Evolutionary conservation across 1,284 basidiomycete species (phyloP).

Genomic region (Inonotus obliquus): DNA sequence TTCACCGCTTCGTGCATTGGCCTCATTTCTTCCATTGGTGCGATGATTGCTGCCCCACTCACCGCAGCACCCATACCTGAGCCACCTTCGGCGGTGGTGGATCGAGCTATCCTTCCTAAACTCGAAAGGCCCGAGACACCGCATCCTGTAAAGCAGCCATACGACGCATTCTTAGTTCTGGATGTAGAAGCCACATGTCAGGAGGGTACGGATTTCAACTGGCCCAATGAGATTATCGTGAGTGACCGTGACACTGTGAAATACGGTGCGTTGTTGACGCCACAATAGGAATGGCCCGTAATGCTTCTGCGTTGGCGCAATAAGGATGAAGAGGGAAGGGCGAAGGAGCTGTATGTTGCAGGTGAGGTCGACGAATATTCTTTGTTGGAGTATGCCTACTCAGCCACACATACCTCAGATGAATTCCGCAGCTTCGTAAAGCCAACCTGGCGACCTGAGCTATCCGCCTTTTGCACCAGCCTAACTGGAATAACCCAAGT

Average conservation of each 20-base stretch:
- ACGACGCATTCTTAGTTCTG: slow-evolving; percentile 69
- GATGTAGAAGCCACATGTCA: slow-evolving; percentile 93
- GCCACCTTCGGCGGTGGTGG: slow-evolving; percentile 4
- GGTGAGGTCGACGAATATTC: not conserved
- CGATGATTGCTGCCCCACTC: slow-evolving; percentile 8
- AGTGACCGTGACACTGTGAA: slow-evolving; percentile 29
- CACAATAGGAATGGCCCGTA: slow-evolving; percentile 78
- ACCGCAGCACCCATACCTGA: slow-evolving; percentile 5
- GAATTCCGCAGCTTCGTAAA: slow-evolving; percentile 87
- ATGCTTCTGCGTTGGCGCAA: slow-evolving; percentile 82
- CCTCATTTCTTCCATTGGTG: slow-evolving; percentile 4
- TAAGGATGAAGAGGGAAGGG: slow-evolving; percentile 45
- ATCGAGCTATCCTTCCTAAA: not conserved
- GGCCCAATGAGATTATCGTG: slow-evolving; percentile 92
- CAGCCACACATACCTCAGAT: slow-evolving; percentile 35
- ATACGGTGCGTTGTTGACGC: not conserved
- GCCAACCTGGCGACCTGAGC: slow-evolving; percentile 79
- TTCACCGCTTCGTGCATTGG: not conserved
- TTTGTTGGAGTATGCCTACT: not conserved
- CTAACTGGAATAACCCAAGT: slow-evolving; percentile 94
- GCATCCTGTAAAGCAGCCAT: slow-evolving; percentile 44
- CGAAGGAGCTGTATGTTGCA: slow-evolving; percentile 52
- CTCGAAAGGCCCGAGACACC: slow-evolving; percentile 11
- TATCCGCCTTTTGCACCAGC: slow-evolving; percentile 80
- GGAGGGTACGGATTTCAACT: slow-evolving; percentile 59